phyloP scores from a whole-genome alignment of 345 rosid genomes.

The Geranium rotundifolium region DNA sequence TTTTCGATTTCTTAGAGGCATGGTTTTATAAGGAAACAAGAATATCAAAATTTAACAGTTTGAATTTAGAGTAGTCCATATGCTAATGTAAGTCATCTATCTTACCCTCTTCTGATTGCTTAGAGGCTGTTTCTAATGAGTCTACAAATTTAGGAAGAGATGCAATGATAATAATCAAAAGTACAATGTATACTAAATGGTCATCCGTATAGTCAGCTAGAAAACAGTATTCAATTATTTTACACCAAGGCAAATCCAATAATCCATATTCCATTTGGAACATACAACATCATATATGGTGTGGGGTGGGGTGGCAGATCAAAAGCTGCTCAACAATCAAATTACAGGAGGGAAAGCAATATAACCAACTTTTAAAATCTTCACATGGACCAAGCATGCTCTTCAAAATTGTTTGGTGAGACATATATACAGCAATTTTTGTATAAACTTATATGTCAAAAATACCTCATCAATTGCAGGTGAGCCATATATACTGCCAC shows the following conservation, averaged over 20 bases:
- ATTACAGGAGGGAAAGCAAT: too few species aligned
- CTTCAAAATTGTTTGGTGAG: neutral
- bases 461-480: constrained; percentile 84
- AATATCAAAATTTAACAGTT: too few species aligned
- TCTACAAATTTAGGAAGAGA: too few species aligned
- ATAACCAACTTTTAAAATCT: too few species aligned
- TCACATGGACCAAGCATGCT: neutral
- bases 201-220: neutral
- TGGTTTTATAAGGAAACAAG: too few species aligned
- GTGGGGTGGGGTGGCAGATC: neutral
- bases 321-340: too few species aligned
- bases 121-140: neutral
- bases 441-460: neutral
- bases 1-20: too few species aligned
- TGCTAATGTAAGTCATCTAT: neutral
- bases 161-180: neutral
- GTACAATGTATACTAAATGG: neutral
- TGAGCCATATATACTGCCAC: constrained; percentile 87
- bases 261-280: neutral
- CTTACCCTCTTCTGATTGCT: neutral
- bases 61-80: neutral
- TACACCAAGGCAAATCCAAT: neutral
- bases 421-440: neutral
- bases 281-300: neutral
- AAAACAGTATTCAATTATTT: neutral